phyloP scores from a whole-genome alignment of 495 filamentous ascomycete genomes.

The Haplographium delicatum region DNA sequence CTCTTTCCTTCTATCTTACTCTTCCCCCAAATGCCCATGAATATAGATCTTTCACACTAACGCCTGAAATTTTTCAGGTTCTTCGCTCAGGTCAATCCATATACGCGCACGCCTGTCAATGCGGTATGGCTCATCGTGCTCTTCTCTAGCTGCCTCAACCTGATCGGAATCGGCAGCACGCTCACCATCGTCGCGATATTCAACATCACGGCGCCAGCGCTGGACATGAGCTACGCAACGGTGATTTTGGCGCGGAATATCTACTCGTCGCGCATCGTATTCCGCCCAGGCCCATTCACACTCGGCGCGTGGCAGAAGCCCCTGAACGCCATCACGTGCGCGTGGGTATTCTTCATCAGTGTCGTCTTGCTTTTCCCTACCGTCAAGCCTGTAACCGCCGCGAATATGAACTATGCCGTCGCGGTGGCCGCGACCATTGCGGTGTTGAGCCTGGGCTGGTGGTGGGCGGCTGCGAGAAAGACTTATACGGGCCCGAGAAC shows the following conservation, averaged over 20 bases:
- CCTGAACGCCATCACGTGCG: slow-evolving; percentile 55
- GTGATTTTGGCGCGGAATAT: slow-evolving; percentile 57
- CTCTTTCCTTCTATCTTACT: background rate
- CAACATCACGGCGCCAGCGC: slow-evolving; percentile 63
- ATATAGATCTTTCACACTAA: background rate
- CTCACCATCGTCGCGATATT: slow-evolving; percentile 66
- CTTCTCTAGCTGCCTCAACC: slow-evolving; percentile 55
- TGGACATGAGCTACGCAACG: slow-evolving; percentile 64
- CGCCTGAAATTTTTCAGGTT: slow-evolving; percentile 26
- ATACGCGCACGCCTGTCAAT: slow-evolving; percentile 61
- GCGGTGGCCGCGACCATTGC: slow-evolving; percentile 60
- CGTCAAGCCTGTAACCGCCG: slow-evolving; percentile 50
- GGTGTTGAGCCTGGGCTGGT: slow-evolving; percentile 58
- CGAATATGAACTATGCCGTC: slow-evolving; percentile 70
- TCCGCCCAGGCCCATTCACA: slow-evolving; percentile 60
- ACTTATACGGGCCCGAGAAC: slow-evolving; percentile 53
- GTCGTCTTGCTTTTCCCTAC: slow-evolving; percentile 64
- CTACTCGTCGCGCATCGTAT: slow-evolving; percentile 52
- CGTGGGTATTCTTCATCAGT: slow-evolving; percentile 65
- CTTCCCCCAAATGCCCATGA: slow-evolving; percentile 10
- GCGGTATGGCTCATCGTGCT: slow-evolving; percentile 67
- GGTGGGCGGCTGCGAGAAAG: slow-evolving; percentile 57
- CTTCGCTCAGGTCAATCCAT: slow-evolving; percentile 51
- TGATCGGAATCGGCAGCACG: slow-evolving; percentile 64
- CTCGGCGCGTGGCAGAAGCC: slow-evolving; percentile 55